Conservation (phyloP, 2,329 filamentous ascomycete genomes). For the Pseudocercospora pini-densiflorae region DNA sequence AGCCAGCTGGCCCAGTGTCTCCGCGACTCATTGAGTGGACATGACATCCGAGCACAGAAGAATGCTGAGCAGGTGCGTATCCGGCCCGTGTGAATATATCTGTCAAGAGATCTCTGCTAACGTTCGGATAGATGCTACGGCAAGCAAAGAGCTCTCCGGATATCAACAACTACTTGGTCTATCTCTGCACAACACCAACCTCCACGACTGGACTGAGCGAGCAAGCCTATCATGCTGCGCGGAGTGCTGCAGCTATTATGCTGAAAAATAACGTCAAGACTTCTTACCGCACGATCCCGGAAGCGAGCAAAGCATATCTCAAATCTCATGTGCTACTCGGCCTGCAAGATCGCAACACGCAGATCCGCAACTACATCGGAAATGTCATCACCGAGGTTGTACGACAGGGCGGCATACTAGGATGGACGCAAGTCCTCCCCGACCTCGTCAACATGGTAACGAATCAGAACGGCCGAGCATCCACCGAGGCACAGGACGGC, state of each 20-base stretch:
- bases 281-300: conserved; percentile 75
- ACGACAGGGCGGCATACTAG: conserved; percentile 78
- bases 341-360: conserved; percentile 77
- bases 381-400: conserved; percentile 95
- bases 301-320: conserved; percentile 74
- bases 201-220: conserved; percentile 63
- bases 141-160: conserved; percentile 88
- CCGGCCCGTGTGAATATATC: not conserved
- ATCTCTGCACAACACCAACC: conserved; percentile 76
- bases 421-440: conserved; percentile 88
- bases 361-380: conserved; percentile 87
- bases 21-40: conserved; percentile 87
- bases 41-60: conserved; percentile 79
- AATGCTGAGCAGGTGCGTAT: conserved; percentile 81
- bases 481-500: conserved; percentile 80
- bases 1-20: conserved; percentile 87
- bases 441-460: conserved; percentile 79
- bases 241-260: conserved; percentile 88
- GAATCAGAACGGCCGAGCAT: conserved; percentile 70
- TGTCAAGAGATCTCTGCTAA: conserved; percentile 4
- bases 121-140: conserved; percentile 74
- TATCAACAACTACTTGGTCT: conserved; percentile 96
- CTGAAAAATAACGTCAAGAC: conserved; percentile 90
- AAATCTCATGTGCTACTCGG: conserved; percentile 77
- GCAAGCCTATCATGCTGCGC: conserved; percentile 71